Conservation (phyloP, 176 grass and related monocot genomes). For the Microstegium vimineum region DNA sequence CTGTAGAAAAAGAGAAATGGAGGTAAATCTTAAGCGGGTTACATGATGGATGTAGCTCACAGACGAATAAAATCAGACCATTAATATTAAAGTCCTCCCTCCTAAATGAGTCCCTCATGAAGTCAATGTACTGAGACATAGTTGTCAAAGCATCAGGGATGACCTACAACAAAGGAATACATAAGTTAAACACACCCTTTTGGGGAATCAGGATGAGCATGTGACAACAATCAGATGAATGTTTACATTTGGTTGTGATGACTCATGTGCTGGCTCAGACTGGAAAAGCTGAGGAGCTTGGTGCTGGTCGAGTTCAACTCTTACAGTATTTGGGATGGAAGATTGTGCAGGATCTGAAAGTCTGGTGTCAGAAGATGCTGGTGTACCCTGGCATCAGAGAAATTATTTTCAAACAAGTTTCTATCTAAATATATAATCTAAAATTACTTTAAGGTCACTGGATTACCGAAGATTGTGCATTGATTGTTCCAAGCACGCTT, state of each 20-base stretch:
- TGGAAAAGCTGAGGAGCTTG: slow-evolving; percentile 48
- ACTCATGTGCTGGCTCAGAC: slow-evolving; percentile 41
- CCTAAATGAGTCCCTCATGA: slow-evolving; percentile 80
- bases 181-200: slow-evolving; percentile 11
- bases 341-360: slow-evolving; percentile 42
- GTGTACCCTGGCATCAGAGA: slow-evolving; percentile 44
- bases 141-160: slow-evolving; percentile 94
- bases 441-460: slow-evolving; percentile 27
- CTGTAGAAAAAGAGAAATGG: slow-evolving; percentile 21
- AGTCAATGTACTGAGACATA: slow-evolving; percentile 77
- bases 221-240: slow-evolving; percentile 20
- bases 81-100: slow-evolving; percentile 60
- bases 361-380: slow-evolving; percentile 43
- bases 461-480: slow-evolving; percentile 47
- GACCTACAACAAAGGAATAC: slow-evolving; percentile 46
- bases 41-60: slow-evolving; percentile 1
- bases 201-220: background rate
- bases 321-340: slow-evolving; percentile 45
- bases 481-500: slow-evolving; percentile 45
- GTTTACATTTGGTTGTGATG: slow-evolving; percentile 76
- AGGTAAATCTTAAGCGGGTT: slow-evolving; percentile 19
- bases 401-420: slow-evolving; percentile 33
- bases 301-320: slow-evolving; percentile 65
- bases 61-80: slow-evolving; percentile 40
- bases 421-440: slow-evolving; percentile 26